Evolutionary conservation across 169 alveolate genomes (phyloP).

Genomic region (Eimeria falciformis): DNA sequence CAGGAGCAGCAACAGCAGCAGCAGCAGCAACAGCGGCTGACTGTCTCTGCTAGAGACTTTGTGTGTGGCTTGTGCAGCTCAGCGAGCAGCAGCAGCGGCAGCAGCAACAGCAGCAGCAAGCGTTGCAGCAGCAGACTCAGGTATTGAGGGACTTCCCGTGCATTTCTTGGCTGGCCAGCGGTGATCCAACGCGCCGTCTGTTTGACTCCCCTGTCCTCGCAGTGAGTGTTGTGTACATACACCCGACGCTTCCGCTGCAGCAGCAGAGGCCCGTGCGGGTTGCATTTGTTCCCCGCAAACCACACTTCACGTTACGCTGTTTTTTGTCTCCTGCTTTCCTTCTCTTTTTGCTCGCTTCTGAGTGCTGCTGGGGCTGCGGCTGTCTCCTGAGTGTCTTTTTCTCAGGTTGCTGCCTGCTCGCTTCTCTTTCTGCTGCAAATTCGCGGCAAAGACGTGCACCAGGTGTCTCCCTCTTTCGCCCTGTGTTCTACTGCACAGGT

Average conservation of each 20-base stretch:
- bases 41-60: neutral
- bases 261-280: no score
- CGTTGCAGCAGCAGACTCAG: slow-evolving; percentile 56
- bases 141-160: slow-evolving; percentile 42
- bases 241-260: neutral
- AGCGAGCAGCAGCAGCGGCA: slow-evolving; percentile 53
- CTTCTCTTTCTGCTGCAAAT: neutral
- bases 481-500: slow-evolving; percentile 45
- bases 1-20: neutral
- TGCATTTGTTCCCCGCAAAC: no score
- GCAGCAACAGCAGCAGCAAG: slow-evolving; percentile 24
- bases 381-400: neutral
- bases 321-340: no score
- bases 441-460: slow-evolving; percentile 1
- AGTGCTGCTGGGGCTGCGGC: neutral
- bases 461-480: neutral
- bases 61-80: neutral
- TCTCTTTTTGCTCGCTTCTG: neutral
- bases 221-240: neutral
- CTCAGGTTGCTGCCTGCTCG: slow-evolving; percentile 10
- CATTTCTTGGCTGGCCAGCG: slow-evolving; percentile 40
- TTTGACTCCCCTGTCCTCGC: slow-evolving; percentile 31
- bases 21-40: neutral
- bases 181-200: neutral
- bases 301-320: no score